These are phyloP conservation scores for Exophiala phaeomuriformis DNA, from an alignment of 2,329 filamentous ascomycete species.

Conservation along the genomic window DNA sequence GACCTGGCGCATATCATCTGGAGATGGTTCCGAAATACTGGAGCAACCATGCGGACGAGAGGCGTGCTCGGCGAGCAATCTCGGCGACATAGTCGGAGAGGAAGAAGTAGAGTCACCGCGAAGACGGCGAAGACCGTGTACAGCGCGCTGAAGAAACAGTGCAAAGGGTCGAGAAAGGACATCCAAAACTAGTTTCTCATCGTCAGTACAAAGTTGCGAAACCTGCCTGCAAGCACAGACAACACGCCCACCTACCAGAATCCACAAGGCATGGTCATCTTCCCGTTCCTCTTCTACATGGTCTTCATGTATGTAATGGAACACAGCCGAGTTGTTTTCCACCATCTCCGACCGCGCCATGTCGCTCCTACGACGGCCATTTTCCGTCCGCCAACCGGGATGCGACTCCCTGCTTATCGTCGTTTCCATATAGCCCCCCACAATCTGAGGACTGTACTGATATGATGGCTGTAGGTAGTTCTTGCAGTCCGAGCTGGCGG, in stretches of 20 bases:
- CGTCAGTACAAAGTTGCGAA: not conserved
- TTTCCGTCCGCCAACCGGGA: slow-evolving; percentile 6
- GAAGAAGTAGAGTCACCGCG: slow-evolving; percentile 46
- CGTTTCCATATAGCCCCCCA: slow-evolving; percentile 11
- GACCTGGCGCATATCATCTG: slow-evolving; percentile 25
- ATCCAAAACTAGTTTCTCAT: slow-evolving; percentile 27
- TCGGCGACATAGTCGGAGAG: slow-evolving; percentile 48
- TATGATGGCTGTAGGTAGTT: slow-evolving; percentile 14
- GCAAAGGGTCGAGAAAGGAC: slow-evolving; percentile 44
- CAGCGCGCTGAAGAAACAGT: slow-evolving; percentile 47
- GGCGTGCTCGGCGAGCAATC: slow-evolving; percentile 34
- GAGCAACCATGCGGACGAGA: slow-evolving; percentile 22
- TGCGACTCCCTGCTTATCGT: slow-evolving; percentile 8
- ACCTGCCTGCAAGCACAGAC: not conserved
- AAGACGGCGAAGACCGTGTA: slow-evolving; percentile 50
- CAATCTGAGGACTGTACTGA: slow-evolving; percentile 13
- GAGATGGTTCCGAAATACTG: slow-evolving; percentile 25
- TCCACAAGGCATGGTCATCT: slow-evolving; percentile 39
- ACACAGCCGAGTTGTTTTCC: slow-evolving; percentile 21
- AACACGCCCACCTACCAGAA: slow-evolving; percentile 33
- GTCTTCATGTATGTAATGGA: slow-evolving; percentile 21
- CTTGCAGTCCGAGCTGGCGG: slow-evolving; percentile 18
- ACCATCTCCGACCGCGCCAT: slow-evolving; percentile 13
- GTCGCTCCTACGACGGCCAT: slow-evolving; percentile 2
- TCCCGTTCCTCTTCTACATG: slow-evolving; percentile 28